Base-by-base conservation (phyloP, 495 filamentous ascomycete species). In the Cairneyella variabilis region DNA sequence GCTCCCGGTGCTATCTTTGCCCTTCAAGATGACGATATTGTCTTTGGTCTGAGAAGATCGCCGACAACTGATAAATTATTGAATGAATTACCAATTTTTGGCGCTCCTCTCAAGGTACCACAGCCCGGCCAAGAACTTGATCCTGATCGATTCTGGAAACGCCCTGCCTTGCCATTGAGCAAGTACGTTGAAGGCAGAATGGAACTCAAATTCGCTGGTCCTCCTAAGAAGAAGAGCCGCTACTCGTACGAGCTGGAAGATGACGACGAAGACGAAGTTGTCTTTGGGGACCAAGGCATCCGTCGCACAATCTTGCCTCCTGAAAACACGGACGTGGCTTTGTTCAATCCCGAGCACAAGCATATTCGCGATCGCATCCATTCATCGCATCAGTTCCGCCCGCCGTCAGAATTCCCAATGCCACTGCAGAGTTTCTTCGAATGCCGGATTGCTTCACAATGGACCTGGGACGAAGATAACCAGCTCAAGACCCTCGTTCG, bases 281-380 rank as follows among this genome's bases (percentile, higher is more conserved):
- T 77, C 26, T 76, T 78, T 58, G 74, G 69, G 6, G 65, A 64
- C 26, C 58, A 70, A 10, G 75, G 74, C 22, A 58, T 63, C 7
- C 65, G 69, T 51, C 67, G 67, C 18, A 66, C 66, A 18, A 58
- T 76, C 20, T 71, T 88, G 3, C 74, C 76, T 0, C 86, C 91
- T 8, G 86, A 89, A 60, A 84, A 86, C 59, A 82, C 78, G 2
- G 78, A 86, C 50, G 88, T 96, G 54, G 91, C 91, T 2, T 73
- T 98, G 7, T 98, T 97, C 71, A 80, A 82, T 41, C 86, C 90
- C 0, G 90, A 96, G 51, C 93, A 92, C 72, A 95, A 91, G 65
- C 79, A 82, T 43, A 90, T 95, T 23, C 82, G 91, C 47, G 91
- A 96, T 60, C 82, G 93, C 8, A 83, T 97, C 12, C 89, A 96